These are phyloP conservation scores for Aspergillus uvarum DNA, from an alignment of 2,329 filamentous ascomycete genomes.

Conservation along the genomic window DNA sequence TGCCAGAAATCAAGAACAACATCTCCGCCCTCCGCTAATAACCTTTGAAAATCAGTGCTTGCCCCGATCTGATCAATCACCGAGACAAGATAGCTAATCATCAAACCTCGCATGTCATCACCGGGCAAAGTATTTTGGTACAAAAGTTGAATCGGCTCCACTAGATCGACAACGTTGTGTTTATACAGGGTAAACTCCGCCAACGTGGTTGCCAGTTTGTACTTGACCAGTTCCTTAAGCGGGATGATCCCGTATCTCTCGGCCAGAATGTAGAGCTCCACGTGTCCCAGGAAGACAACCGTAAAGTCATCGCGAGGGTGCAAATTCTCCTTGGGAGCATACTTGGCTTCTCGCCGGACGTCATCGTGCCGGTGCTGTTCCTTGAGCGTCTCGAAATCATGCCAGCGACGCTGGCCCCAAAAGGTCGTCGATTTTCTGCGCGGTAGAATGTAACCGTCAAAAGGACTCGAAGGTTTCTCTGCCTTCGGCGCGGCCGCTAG, in stretches of 20 bases:
- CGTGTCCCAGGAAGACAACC: conserved; percentile 42
- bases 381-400: conserved; percentile 1
- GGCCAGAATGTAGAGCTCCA: conserved; percentile 41
- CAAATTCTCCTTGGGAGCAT: conserved; percentile 14
- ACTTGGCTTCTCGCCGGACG: background rate
- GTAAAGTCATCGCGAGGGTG: conserved; percentile 28
- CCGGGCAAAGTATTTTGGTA: conserved; percentile 35
- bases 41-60: background rate
- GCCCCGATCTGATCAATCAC: background rate
- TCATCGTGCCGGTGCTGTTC: background rate
- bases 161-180: conserved; percentile 28
- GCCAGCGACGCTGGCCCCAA: conserved; percentile 1
- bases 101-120: conserved; percentile 19
- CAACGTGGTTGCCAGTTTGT: conserved; percentile 37
- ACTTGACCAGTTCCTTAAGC: conserved; percentile 32
- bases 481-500: too few species aligned
- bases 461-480: too few species aligned
- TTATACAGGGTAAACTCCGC: conserved; percentile 30
- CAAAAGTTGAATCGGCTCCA: conserved; percentile 37
- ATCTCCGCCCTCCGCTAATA: background rate
- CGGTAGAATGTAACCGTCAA: too few species aligned
- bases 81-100: conserved; percentile 25
- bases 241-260: conserved; percentile 41
- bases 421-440: too few species aligned
- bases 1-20: background rate